A percentile compares a stretch with the other conserved stretches of the same genome.
Conservation (phyloP, 495 filamentous ascomycete species). For the Monascus purpureus region DNA sequence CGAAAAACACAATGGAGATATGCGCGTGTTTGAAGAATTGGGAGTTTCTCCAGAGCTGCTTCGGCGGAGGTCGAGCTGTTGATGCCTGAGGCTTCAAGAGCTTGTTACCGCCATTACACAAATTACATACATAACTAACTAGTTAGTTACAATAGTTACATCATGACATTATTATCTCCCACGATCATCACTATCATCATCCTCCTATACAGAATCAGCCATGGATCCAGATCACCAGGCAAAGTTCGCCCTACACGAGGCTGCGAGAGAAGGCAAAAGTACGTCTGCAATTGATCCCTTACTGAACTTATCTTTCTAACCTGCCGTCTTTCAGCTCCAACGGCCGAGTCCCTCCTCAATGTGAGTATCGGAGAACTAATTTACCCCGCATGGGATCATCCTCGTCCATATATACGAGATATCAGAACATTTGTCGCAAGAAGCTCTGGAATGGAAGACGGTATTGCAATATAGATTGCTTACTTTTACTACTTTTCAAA, state of each 20-base stretch:
- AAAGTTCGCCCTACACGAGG: conserved; percentile 80
- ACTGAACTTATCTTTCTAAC: conserved; percentile 5
- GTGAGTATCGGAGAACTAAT: conserved; percentile 34
- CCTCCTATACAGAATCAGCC: too few relatives aligned
- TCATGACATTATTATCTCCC: too few relatives aligned
- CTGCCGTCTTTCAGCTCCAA: conserved; percentile 28
- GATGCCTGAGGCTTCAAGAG: conserved; percentile 12
- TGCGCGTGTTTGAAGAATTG: too few relatives aligned
- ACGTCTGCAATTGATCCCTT: conserved; percentile 12
- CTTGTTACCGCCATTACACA: neutral
- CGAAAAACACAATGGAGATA: too few relatives aligned
- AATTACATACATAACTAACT: conserved; percentile 2
- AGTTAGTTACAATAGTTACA: too few relatives aligned
- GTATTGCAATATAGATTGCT: too few relatives aligned
- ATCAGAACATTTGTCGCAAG: too few relatives aligned
- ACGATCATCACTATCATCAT: too few relatives aligned
- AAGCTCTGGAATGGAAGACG: too few relatives aligned
- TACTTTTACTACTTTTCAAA: too few relatives aligned
- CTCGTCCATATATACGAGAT: too few relatives aligned
- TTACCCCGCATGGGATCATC: conserved; percentile 25
- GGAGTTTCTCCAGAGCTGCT: neutral
- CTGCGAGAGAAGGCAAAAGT: conserved; percentile 79
- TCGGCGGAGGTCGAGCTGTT: conserved; percentile 5
- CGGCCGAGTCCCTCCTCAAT: conserved; percentile 65
- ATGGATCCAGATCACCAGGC: conserved; percentile 32